Conservation (phyloP, 2,329 filamentous ascomycete species). For the Colletotrichum lini region DNA sequence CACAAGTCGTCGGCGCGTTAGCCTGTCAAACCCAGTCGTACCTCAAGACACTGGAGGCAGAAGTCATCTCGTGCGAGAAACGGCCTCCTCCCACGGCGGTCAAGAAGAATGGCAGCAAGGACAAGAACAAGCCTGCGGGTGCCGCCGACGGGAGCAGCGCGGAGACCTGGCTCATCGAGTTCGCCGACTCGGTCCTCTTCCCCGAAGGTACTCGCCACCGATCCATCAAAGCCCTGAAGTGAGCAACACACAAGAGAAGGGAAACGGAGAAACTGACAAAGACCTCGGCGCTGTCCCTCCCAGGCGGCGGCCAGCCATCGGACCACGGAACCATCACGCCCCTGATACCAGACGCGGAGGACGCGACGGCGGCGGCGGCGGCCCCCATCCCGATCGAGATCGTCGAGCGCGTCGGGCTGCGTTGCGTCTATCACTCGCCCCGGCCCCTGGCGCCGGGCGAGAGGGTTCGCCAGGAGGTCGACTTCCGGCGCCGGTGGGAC, state of each 20-base stretch:
- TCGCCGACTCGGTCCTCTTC: constrained; percentile 50
- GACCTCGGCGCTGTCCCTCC: too few relatives aligned
- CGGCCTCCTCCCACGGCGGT: constrained; percentile 34
- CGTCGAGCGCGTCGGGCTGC: constrained; percentile 48
- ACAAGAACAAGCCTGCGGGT: constrained; percentile 44
- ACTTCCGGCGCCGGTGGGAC: constrained; percentile 50
- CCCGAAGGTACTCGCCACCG: constrained; percentile 46
- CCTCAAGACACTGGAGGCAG: constrained; percentile 44
- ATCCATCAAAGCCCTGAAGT: too few relatives aligned
- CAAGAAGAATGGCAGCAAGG: constrained; percentile 40
- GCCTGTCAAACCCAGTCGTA: constrained; percentile 50
- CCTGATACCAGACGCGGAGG: background rate
- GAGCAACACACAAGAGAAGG: too few relatives aligned
- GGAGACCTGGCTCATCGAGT: constrained; percentile 51
- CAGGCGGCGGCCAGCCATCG: constrained; percentile 51
- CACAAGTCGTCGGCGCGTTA: constrained; percentile 47
- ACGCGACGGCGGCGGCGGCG: background rate
- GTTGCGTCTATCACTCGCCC: constrained; percentile 46
- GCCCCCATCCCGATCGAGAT: constrained; percentile 45
- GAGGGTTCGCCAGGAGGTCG: constrained; percentile 47
- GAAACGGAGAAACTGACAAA: background rate
- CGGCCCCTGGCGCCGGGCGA: constrained; percentile 43
- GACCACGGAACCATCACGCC: constrained; percentile 47
- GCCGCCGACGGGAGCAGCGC: background rate
- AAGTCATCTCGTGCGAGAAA: constrained; percentile 49